Evolutionary conservation across 768 basidiomycete genomes (phyloP).

Genomic region (Fomitopsis serialis): DNA sequence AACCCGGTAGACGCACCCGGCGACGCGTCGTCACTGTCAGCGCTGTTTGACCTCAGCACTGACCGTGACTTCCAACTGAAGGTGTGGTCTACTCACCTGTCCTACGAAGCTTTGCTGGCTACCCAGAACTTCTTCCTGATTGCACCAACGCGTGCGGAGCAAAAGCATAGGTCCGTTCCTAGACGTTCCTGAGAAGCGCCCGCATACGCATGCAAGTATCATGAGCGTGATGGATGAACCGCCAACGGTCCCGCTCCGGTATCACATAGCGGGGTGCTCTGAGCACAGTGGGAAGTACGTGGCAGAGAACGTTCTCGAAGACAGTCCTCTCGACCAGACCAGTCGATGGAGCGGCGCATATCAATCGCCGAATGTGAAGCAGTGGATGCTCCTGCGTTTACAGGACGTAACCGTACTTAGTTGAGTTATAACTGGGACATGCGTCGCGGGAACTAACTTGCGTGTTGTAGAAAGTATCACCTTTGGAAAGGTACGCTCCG

Average conservation of each 20-base stretch:
- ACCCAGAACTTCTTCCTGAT: too few relatives aligned
- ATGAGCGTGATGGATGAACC: neutral
- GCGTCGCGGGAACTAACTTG: neutral
- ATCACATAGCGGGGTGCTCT: conserved; percentile 55
- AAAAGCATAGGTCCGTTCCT: too few relatives aligned
- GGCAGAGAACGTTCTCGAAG: conserved; percentile 63
- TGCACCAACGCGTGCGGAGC: too few relatives aligned
- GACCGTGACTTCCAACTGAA: too few relatives aligned
- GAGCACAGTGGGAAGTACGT: conserved; percentile 67
- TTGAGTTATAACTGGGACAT: conserved; percentile 32
- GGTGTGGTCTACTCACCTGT: too few relatives aligned
- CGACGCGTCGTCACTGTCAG: too few relatives aligned
- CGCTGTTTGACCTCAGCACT: too few relatives aligned
- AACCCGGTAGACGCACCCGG: too few relatives aligned
- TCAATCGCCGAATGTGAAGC: conserved; percentile 48
- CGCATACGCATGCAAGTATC: too few relatives aligned
- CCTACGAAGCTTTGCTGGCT: too few relatives aligned
- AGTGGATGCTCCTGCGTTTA: conserved; percentile 69
- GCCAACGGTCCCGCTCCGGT: conserved; percentile 29
- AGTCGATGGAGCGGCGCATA: conserved; percentile 76
- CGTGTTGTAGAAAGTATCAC: conserved; percentile 55
- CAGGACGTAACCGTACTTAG: conserved; percentile 60
- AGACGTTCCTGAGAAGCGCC: too few relatives aligned
- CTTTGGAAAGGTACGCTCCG: conserved; percentile 65
- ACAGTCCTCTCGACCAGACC: conserved; percentile 55